These are phyloP conservation scores for Diaporthe vexans DNA, from an alignment of 2,329 filamentous ascomycete genomes.

Conservation along the genomic window DNA sequence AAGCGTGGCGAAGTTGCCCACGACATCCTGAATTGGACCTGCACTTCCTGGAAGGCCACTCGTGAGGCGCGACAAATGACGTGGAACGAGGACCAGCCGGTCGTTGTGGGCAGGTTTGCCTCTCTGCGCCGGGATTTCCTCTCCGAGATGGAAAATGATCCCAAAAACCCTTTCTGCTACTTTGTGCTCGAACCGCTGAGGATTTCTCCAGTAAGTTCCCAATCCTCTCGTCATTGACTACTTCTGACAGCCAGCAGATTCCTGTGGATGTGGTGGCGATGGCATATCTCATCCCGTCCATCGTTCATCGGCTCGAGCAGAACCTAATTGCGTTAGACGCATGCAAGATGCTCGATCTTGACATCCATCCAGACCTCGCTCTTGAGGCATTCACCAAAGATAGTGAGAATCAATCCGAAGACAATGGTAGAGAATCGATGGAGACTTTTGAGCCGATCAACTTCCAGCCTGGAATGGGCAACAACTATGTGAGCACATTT, in stretches of 20 bases:
- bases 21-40: conserved; percentile 86
- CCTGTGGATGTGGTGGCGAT: conserved; percentile 78
- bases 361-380: conserved; percentile 77
- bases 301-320: conserved; percentile 87
- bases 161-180: conserved; percentile 62
- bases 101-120: conserved; percentile 81
- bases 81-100: conserved; percentile 81
- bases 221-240: background rate
- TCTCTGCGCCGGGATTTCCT: conserved; percentile 86
- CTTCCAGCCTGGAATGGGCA: conserved; percentile 87
- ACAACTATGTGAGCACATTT: conserved; percentile 74
- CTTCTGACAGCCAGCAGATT: conserved; percentile 64
- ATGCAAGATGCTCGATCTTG: conserved; percentile 74
- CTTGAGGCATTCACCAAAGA: conserved; percentile 95
- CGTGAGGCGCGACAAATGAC: conserved; percentile 47
- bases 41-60: conserved; percentile 58
- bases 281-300: conserved; percentile 82
- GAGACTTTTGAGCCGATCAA: conserved; percentile 72
- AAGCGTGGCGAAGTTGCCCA: conserved; percentile 52
- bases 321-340: conserved; percentile 85
- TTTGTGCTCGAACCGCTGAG: conserved; percentile 83
- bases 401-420: conserved; percentile 85
- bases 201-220: conserved; percentile 78
- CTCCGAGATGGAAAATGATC: conserved; percentile 64
- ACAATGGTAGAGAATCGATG: conserved; percentile 54